Evolutionary conservation across 495 filamentous ascomycete species (phyloP), one percentile per base, ranked within the genome.

Genomic region (Massariosphaeria phaeospora): DNA sequence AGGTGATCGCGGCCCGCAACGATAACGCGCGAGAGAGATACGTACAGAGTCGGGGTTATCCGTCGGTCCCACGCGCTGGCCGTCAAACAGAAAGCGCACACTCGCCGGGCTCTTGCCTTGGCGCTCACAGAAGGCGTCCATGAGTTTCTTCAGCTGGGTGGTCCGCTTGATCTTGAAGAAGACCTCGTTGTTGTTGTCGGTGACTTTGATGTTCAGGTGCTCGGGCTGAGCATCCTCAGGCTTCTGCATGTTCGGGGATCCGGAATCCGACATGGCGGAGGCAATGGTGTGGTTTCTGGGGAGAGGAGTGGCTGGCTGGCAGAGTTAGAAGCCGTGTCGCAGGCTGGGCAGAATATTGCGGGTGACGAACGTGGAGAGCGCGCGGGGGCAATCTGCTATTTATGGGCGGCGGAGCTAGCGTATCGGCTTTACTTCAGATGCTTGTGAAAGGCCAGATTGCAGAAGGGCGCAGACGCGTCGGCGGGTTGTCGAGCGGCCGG

Each of bases 131-230:
- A 97, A 99, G 15, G 94, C 94, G 55, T 91, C 88, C 94, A 99
- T 99, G 33, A 99, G 73, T 77, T 99, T 99, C 74, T 94, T 91
- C 25, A 99, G 81, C 64, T 86, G 84, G 0, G 94, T 99, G 4
- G 86, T 89, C 4, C 91, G 86, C 82, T 99, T 99, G 73, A 99
- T 99, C 78, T 99, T 99, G 78, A 99, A 99, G 72, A 99, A 99
- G 59, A 99, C 94, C 63, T 99, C 94, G 65, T 99, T 99, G 75
- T 99, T 96, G 74, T 95, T 96, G 62, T 99, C 94, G 0, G 94
- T 97, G n/a, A 99, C 94, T 68, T 99, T 99, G 77, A 99, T 97
- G 70, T 99, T 99, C 7, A 99, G 77, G 70, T 99, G 94, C 70
- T 97, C 94, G 9, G 59, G 39, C 48, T 70, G 72, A 21, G 77